Base-by-base conservation (phyloP, 352 stramenopile species). In the Phytophthora tentaculata region DNA sequence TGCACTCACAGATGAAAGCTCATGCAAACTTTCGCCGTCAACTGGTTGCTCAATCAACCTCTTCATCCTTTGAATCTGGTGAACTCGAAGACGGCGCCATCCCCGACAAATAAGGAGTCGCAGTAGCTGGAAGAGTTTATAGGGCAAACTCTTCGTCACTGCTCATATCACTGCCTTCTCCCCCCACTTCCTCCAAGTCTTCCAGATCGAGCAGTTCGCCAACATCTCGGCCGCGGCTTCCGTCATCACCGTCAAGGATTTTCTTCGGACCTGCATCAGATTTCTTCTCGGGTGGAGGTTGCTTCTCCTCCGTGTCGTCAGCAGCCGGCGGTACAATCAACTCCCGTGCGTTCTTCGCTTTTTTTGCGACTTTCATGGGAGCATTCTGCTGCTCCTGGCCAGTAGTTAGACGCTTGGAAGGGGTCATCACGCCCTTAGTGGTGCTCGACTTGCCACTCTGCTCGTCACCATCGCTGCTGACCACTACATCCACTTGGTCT, bases 31-130 rank as follows among this genome's bases (percentile, higher is more conserved):
- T 64, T 59, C 61, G 63, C 12, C 58, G 22, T 14, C 67, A 69
- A 45, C 26, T 75, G 23, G 26, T 73, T 24, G 22, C 43, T 62
- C 63, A 49, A 28, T 74, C 64, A 16, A n/a, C 23, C 13, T 70
- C 52, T 17, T 79, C 64, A 28, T 80, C 75, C 10, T 24, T 77
- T 39, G 71, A 80, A 62, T 76, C 61, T 19, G 69, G 65, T 23
- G 68, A 80, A 61, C 16, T 78, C 16, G 67, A 77, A 71, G 72
- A 79, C 17, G 63, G 64, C 22, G 10, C 23, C 16, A 0, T 74
- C 22, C 39, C 44, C 35, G 52, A 39, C 13, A 69, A 59, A 53
- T 41, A 41, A 23, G 26, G 23, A 60, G 41, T 12, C 23, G 58
- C 9, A 44, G n/a, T 39, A 22, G 29, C 19, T 22, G 37, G 5